Percentiles rank a stretch among this genome's conserved stretches.
Conservation (phyloP, 169 alveolate species). For the Plasmodium gaboni region DNA sequence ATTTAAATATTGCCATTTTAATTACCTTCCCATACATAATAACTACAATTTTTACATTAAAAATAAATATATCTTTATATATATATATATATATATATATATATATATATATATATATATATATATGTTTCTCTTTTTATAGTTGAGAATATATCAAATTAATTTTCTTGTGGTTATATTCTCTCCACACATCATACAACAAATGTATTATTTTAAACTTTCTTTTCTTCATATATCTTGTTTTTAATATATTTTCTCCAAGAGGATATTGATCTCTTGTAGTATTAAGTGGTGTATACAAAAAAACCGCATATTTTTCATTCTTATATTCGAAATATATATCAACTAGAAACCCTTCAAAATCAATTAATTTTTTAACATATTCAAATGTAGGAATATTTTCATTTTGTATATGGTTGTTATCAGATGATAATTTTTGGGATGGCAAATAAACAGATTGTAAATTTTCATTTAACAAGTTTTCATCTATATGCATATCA, state of each 20-base stretch:
- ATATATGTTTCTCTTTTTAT: neutral
- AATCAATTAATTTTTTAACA: constrained; percentile 51
- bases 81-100: constrained; percentile 1
- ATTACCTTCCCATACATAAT: neutral
- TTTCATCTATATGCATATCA: too few species aligned
- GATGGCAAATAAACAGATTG: neutral
- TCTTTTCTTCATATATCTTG: constrained; percentile 38
- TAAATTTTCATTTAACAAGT: too few species aligned
- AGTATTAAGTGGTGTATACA: constrained; percentile 60
- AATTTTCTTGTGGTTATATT: constrained; percentile 22
- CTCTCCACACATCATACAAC: constrained; percentile 44
- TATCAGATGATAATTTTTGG: neutral
- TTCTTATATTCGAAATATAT: constrained; percentile 49
- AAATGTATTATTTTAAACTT: constrained; percentile 35
- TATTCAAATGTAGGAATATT: constrained; percentile 11
- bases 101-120: constrained; percentile 1
- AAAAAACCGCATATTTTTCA: constrained; percentile 47
- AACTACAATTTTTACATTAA: neutral
- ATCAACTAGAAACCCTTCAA: constrained; percentile 73
- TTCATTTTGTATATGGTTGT: neutral
- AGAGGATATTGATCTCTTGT: constrained; percentile 53
- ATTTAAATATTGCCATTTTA: too few species aligned
- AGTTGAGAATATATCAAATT: constrained; percentile 50
- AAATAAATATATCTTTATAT: neutral
- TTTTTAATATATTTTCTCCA: constrained; percentile 66